phyloP scores from a whole-genome alignment of 805 yeast species.

The Pichia deserticola region DNA sequence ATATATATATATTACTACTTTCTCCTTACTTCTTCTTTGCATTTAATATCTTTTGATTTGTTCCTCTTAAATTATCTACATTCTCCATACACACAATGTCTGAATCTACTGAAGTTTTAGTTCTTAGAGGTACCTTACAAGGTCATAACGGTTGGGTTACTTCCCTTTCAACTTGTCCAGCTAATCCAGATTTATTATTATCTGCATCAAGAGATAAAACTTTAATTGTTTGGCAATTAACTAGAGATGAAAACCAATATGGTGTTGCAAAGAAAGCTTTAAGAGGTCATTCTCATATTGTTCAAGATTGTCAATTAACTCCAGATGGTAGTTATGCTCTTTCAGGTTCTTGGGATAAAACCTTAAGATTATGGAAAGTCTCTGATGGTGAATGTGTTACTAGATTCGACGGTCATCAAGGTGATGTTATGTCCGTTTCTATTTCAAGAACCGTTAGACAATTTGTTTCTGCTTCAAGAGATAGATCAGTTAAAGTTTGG shows the following conservation, averaged over 20 bases:
- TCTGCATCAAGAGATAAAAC: conserved; percentile 99
- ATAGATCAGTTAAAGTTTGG: conserved; percentile 99
- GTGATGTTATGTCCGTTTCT: conserved; percentile 95
- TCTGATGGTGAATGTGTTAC: conserved; percentile 87
- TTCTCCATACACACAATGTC: conserved; percentile 39
- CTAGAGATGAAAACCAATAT: conserved; percentile 91
- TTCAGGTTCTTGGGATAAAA: conserved; percentile 99
- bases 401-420: conserved; percentile 97
- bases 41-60: neutral
- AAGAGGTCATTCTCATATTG: conserved; percentile 98
- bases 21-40: neutral
- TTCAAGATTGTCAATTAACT: conserved; percentile 94
- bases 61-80: neutral
- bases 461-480: conserved; percentile 98
- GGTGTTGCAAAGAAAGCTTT: conserved; percentile 98
- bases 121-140: conserved; percentile 99
- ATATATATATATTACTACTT: no score
- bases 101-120: conserved; percentile 74
- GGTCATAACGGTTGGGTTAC: conserved; percentile 97
- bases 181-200: conserved; percentile 95
- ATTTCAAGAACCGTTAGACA: conserved; percentile 95
- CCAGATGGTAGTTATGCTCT: conserved; percentile 97
- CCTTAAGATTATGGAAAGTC: conserved; percentile 97
- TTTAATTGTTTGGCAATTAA: conserved; percentile 94
- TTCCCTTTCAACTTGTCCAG: conserved; percentile 94